Conservation (phyloP, 2,329 filamentous ascomycete genomes). For the Verticillium nonalfalfae region DNA sequence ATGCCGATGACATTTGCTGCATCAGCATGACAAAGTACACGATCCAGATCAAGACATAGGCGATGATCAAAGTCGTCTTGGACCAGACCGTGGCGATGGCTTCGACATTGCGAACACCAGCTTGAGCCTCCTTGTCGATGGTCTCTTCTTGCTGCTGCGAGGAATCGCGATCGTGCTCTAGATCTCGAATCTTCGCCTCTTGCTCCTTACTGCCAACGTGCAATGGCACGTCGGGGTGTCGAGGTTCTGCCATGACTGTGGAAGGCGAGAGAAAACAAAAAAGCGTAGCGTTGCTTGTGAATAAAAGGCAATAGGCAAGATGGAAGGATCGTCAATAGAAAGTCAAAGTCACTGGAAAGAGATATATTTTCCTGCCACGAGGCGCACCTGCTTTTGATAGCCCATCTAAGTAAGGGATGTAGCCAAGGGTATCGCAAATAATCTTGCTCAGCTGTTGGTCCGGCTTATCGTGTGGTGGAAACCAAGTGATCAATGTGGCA, state of each 20-base stretch:
- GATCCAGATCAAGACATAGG: constrained; percentile 37
- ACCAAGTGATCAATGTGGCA: neutral
- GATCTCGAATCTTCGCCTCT: neutral
- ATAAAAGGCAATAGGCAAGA: neutral
- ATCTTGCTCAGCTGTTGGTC: neutral
- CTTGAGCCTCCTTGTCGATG: neutral
- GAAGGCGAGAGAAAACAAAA: neutral
- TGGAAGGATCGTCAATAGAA: neutral
- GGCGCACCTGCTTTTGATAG: neutral
- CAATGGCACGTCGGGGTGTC: neutral
- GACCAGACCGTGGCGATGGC: constrained; percentile 34
- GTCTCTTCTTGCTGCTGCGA: neutral
- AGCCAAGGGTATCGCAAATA: neutral
- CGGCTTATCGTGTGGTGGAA: neutral
- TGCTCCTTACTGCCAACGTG: neutral
- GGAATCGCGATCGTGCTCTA: neutral
- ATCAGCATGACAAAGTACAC: constrained; percentile 41
- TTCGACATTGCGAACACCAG: constrained; percentile 22
- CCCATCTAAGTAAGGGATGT: neutral
- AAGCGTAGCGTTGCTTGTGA: neutral
- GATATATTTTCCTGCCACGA: neutral
- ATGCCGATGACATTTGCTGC: neutral
- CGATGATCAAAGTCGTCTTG: constrained; percentile 25
- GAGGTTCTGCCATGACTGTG: neutral
- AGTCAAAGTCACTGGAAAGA: neutral